Conservation (phyloP, 257 asterid species). For the Lavandula angustifolia region DNA sequence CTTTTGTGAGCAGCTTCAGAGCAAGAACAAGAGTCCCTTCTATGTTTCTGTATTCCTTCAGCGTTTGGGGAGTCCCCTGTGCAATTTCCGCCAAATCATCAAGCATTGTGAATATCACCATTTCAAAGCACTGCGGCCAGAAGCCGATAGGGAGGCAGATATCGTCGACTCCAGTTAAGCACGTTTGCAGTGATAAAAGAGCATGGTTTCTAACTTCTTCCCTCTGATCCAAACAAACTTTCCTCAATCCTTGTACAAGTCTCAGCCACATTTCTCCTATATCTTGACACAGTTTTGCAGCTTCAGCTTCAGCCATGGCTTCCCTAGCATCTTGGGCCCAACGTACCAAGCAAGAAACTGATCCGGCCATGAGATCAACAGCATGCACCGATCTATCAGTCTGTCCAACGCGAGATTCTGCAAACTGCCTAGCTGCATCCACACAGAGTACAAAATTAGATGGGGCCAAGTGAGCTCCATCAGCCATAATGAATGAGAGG, state of each 20-base stretch:
- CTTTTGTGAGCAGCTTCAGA: constrained; percentile 68
- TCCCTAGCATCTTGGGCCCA: constrained; percentile 83
- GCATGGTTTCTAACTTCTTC: constrained; percentile 95
- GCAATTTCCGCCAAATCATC: constrained; percentile 88
- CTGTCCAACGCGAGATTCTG: constrained; percentile 94
- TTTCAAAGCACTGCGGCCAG: constrained; percentile 86
- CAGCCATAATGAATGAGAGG: constrained; percentile 73
- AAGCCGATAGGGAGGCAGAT: constrained; percentile 56
- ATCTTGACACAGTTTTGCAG: constrained; percentile 67
- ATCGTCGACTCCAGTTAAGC: constrained; percentile 74
- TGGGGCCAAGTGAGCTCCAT: constrained; percentile 84
- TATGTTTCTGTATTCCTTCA: constrained; percentile 80
- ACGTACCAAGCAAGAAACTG: constrained; percentile 60
- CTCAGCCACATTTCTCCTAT: constrained; percentile 96
- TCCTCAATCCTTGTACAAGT: constrained; percentile 86
- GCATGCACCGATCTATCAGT: constrained; percentile 77
- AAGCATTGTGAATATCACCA: constrained; percentile 83
- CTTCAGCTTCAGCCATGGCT: constrained; percentile 67
- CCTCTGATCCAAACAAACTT: constrained; percentile 90
- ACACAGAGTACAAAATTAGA: constrained; percentile 71
- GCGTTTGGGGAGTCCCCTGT: constrained; percentile 84
- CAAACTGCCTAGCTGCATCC: constrained; percentile 88
- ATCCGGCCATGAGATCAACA: constrained; percentile 80
- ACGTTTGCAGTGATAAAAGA: constrained; percentile 64
- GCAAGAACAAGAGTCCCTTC: constrained; percentile 89